Conservation (phyloP, 176 grass and related monocot species). For the Dendrocalamus sinicus region DNA sequence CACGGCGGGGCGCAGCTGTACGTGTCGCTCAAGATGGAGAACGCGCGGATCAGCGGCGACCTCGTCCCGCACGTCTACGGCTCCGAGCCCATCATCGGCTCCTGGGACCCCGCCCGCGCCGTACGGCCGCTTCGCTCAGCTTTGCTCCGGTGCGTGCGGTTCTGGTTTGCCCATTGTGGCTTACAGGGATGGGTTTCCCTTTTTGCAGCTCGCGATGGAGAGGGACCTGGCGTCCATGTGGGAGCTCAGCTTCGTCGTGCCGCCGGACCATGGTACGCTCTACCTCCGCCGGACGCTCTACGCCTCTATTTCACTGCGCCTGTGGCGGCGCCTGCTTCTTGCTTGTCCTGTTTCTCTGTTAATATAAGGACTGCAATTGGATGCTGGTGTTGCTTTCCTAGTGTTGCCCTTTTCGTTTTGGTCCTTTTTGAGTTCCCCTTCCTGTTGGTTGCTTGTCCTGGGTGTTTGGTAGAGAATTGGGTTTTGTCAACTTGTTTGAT, state of each 20-base stretch:
- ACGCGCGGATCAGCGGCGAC: slow-evolving; percentile 77
- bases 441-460: not conserved
- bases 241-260: slow-evolving; percentile 98
- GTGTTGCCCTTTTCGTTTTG: not conserved
- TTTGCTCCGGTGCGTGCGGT: not conserved
- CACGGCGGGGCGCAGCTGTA: slow-evolving; percentile 92
- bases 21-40: slow-evolving; percentile 98
- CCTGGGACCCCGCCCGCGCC: slow-evolving; percentile 80
- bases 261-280: slow-evolving; percentile 78
- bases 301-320: not conserved
- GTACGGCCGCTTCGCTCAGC: slow-evolving; percentile 42
- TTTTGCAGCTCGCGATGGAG: slow-evolving; percentile 79
- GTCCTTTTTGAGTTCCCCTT: not conserved
- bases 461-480: not conserved
- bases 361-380: not conserved
- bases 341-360: not conserved
- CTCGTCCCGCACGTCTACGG: slow-evolving; percentile 93
- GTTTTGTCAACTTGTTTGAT: not conserved
- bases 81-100: slow-evolving; percentile 91
- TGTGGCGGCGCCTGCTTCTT: not conserved
- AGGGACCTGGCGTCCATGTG: slow-evolving; percentile 95
- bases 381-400: not conserved
- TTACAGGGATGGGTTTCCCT: not conserved
- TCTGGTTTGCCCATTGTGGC: not conserved
- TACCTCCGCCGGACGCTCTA: not conserved